Conservation (phyloP, 768 basidiomycete species). For the Cystobasidium tubakii region DNA sequence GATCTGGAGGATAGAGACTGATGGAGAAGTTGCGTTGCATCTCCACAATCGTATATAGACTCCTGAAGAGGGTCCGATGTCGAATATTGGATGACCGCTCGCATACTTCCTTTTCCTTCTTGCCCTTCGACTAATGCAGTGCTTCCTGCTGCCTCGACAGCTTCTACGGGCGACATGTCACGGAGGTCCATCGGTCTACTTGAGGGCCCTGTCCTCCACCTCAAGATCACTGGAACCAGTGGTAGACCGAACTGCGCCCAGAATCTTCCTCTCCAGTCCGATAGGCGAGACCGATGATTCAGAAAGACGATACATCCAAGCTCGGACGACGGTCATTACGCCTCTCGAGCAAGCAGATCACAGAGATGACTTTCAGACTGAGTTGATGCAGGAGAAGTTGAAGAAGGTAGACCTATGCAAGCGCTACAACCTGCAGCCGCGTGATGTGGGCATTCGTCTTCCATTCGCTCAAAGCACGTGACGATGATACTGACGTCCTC, state of each 20-base stretch:
- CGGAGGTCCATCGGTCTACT: neutral
- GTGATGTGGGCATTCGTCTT: slow-evolving; percentile 5
- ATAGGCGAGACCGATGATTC: slow-evolving; percentile 1
- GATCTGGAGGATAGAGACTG: no score
- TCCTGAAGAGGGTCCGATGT: no score
- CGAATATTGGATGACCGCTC: no score
- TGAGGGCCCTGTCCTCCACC: neutral
- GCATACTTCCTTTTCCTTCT: neutral
- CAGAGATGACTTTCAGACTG: neutral
- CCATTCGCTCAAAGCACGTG: neutral
- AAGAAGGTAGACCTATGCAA: slow-evolving; percentile 18
- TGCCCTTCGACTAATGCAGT: neutral
- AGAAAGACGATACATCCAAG: neutral
- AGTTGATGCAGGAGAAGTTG: neutral
- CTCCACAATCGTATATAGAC: no score
- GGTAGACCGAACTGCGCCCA: neutral
- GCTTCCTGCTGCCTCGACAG: neutral
- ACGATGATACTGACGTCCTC: neutral
- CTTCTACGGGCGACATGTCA: neutral
- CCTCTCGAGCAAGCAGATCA: neutral
- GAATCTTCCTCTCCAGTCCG: neutral
- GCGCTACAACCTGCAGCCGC: slow-evolving; percentile 21
- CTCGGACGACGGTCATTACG: neutral
- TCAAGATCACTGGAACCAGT: neutral
- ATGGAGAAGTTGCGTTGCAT: no score